These are phyloP conservation scores for Microstegium vimineum DNA, from an alignment of 176 grass and related monocot genomes.

Conservation along the genomic window DNA sequence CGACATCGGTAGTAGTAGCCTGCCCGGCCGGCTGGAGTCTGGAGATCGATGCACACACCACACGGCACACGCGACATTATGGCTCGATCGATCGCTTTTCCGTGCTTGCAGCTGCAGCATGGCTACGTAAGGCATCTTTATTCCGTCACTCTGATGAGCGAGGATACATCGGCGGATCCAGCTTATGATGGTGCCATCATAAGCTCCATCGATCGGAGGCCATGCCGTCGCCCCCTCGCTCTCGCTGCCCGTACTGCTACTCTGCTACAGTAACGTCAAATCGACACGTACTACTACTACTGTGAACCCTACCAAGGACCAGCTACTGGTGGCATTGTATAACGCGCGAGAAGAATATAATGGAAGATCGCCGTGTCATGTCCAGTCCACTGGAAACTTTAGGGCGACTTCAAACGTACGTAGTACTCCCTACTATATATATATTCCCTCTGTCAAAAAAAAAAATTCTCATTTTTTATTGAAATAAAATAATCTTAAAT, in stretches of 20 bases:
- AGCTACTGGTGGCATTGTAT: not conserved
- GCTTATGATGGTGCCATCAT: slow-evolving; percentile 37
- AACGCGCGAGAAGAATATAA: not conserved
- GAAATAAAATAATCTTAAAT: no score
- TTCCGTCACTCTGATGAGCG: slow-evolving; percentile 1
- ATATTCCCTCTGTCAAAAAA: no score
- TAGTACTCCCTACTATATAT: no score
- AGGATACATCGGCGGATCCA: not conserved
- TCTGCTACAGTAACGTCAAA: slow-evolving; percentile 1
- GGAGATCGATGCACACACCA: no score
- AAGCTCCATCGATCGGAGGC: slow-evolving; percentile 1
- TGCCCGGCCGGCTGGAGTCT: not conserved
- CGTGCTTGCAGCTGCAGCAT: slow-evolving; percentile 9
- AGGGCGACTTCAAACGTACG: no score
- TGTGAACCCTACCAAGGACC: slow-evolving; percentile 11
- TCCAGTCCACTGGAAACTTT: not conserved
- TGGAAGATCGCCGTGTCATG: not conserved
- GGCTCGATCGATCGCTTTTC: not conserved
- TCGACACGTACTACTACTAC: slow-evolving; percentile 21
- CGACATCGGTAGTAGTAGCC: not conserved
- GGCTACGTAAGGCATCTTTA: slow-evolving; percentile 19
- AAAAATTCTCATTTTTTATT: no score
- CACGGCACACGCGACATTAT: slow-evolving; percentile 9
- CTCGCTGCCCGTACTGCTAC: not conserved
- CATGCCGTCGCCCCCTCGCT: not conserved